Conservation (phyloP, 228 moss, liverwort and hornwort species). For the Sphagnum magellanicum region DNA sequence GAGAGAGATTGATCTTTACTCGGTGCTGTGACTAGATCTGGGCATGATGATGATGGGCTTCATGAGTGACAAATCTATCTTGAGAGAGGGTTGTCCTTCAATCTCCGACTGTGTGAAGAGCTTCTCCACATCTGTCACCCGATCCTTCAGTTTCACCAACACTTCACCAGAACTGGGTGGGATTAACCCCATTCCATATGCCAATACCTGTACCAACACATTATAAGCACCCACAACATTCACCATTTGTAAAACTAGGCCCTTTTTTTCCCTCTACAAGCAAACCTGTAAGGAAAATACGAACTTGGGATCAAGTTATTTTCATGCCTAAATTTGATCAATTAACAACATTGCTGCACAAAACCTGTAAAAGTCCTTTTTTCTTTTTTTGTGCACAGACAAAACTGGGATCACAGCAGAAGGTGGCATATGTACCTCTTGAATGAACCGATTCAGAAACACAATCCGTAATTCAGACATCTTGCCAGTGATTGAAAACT, state of each 20-base stretch:
- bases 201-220: conserved; percentile 40
- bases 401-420: too few relatives aligned
- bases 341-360: too few relatives aligned
- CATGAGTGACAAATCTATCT: conserved; percentile 64
- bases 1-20: conserved; percentile 32
- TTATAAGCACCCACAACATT: too few relatives aligned
- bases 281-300: too few relatives aligned
- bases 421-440: conserved; percentile 51
- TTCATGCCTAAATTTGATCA: too few relatives aligned
- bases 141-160: conserved; percentile 77
- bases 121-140: conserved; percentile 79
- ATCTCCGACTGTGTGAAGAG: conserved; percentile 88
- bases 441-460: conserved; percentile 81
- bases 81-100: conserved; percentile 90
- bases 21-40: conserved; percentile 75
- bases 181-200: conserved; percentile 90
- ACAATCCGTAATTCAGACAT: conserved; percentile 91
- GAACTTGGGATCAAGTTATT: too few relatives aligned
- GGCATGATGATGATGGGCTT: conserved; percentile 97
- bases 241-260: too few relatives aligned
- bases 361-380: too few relatives aligned
- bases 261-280: too few relatives aligned
- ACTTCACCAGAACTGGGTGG: conserved; percentile 87
- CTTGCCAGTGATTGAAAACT: conserved; percentile 80
- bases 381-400: too few relatives aligned